A percentile compares a stretch with the other conserved stretches of the same genome.
phyloP scores from a whole-genome alignment of 2,329 filamentous ascomycete species.

The Penicillium sp. region DNA sequence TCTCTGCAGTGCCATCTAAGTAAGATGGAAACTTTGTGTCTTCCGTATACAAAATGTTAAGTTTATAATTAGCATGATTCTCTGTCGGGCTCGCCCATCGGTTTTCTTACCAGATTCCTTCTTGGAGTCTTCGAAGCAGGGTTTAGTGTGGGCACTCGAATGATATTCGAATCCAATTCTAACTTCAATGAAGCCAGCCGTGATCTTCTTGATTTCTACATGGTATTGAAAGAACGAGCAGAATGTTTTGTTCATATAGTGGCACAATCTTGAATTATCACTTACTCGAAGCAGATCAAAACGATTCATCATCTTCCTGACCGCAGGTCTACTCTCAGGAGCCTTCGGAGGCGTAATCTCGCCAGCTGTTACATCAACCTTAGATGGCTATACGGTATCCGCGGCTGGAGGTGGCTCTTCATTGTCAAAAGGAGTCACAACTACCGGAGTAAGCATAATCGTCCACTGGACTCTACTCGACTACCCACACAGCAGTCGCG shows the following conservation, averaged over 20 bases:
- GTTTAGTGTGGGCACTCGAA: not conserved
- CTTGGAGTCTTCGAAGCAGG: slow-evolving; percentile 5
- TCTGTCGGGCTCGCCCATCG: not conserved
- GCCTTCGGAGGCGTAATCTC: slow-evolving; percentile 8
- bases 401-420: slow-evolving; percentile 11
- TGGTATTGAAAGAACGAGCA: slow-evolving; percentile 9
- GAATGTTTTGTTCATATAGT: not conserved
- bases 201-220: slow-evolving; percentile 7
- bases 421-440: slow-evolving; percentile 8
- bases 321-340: slow-evolving; percentile 5
- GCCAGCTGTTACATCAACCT: slow-evolving; percentile 1
- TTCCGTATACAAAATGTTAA: not conserved
- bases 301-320: slow-evolving; percentile 1
- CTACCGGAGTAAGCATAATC: not conserved
- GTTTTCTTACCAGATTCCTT: slow-evolving; percentile 5
- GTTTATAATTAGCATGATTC: not conserved
- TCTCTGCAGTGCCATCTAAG: slow-evolving; percentile 3
- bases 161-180: not conserved
- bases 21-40: not conserved
- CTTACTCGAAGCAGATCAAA: not conserved
- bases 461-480: slow-evolving; percentile 2
- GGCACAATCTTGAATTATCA: not conserved
- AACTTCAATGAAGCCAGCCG: not conserved
- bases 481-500: slow-evolving; percentile 2
- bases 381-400: slow-evolving; percentile 3